Conservation (phyloP, 139 green algal species). For the Gonium pectorale region DNA sequence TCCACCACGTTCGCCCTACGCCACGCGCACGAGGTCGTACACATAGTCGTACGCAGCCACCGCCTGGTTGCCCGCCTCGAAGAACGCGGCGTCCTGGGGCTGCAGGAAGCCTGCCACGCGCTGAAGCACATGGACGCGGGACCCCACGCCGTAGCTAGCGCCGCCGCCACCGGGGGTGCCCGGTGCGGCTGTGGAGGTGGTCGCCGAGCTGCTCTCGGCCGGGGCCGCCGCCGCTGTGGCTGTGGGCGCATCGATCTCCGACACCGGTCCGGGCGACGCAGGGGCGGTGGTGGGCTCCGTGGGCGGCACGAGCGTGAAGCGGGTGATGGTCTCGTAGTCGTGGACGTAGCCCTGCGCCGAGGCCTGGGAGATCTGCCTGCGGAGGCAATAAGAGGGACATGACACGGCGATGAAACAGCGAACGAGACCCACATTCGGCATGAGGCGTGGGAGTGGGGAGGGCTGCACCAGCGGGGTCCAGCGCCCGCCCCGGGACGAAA, state of each 20-base stretch:
- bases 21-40: slow-evolving; percentile 20
- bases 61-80: slow-evolving; percentile 43
- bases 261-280: too few species aligned
- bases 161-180: not conserved
- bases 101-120: slow-evolving; percentile 55
- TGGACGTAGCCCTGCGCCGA: slow-evolving; percentile 42
- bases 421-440: not conserved
- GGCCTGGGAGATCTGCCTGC: slow-evolving; percentile 51
- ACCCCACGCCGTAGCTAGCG: not conserved
- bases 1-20: too few species aligned
- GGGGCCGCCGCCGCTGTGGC: not conserved
- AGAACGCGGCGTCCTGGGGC: slow-evolving; percentile 53
- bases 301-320: slow-evolving; percentile 2
- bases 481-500: too few species aligned
- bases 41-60: slow-evolving; percentile 57
- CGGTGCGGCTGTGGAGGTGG: not conserved
- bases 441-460: too few species aligned
- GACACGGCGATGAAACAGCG: not conserved
- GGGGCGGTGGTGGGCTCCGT: too few species aligned
- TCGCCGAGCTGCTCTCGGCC: too few species aligned
- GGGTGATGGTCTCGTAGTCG: slow-evolving; percentile 41
- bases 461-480: too few species aligned
- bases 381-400: not conserved
- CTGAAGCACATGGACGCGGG: slow-evolving; percentile 14
- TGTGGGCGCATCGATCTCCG: not conserved